These are phyloP conservation scores for Vigna nakashimae DNA, from an alignment of 306 rosid genomes.

Conservation along the genomic window DNA sequence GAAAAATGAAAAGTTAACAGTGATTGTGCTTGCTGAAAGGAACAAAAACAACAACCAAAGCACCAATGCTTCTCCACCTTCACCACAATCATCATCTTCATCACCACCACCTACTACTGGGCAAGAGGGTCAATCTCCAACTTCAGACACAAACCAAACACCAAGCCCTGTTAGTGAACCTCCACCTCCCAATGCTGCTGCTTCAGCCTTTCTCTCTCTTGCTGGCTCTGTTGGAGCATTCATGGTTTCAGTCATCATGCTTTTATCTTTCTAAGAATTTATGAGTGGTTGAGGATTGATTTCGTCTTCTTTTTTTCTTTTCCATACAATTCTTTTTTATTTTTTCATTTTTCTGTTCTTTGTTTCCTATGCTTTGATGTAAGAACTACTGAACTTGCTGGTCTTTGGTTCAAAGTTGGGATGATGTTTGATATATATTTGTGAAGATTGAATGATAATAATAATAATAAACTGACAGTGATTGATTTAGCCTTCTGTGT, in stretches of 20 bases:
- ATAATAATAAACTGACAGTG: constrained; percentile 42
- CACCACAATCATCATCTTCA: constrained; percentile 48
- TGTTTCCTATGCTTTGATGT: constrained; percentile 43
- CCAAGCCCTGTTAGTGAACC: constrained; percentile 61
- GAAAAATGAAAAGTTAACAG: constrained; percentile 75
- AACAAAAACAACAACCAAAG: constrained; percentile 52
- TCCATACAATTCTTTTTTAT: neutral
- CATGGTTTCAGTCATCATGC: constrained; percentile 53
- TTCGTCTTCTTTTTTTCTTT: neutral
- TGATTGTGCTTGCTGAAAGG: constrained; percentile 72
- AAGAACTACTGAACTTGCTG: constrained; percentile 46
- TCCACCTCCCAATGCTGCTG: constrained; percentile 64
- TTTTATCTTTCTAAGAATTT: constrained; percentile 50
- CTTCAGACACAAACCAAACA: constrained; percentile 62
- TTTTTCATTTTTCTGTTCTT: constrained; percentile 18
- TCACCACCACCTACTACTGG: constrained; percentile 41
- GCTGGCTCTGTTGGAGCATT: constrained; percentile 65
- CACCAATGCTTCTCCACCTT: constrained; percentile 52
- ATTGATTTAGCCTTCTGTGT: constrained; percentile 41
- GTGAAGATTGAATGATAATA: constrained; percentile 36
- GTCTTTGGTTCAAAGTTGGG: constrained; percentile 49
- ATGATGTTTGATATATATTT: constrained; percentile 56
- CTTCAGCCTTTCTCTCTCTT: constrained; percentile 53
- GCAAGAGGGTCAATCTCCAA: constrained; percentile 43
- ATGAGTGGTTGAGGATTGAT: constrained; percentile 22